Percentiles rank a stretch among this genome's conserved stretches.
These are phyloP conservation scores for Lachancea cidri DNA, from an alignment of 805 yeast species.

Conservation along the genomic window DNA sequence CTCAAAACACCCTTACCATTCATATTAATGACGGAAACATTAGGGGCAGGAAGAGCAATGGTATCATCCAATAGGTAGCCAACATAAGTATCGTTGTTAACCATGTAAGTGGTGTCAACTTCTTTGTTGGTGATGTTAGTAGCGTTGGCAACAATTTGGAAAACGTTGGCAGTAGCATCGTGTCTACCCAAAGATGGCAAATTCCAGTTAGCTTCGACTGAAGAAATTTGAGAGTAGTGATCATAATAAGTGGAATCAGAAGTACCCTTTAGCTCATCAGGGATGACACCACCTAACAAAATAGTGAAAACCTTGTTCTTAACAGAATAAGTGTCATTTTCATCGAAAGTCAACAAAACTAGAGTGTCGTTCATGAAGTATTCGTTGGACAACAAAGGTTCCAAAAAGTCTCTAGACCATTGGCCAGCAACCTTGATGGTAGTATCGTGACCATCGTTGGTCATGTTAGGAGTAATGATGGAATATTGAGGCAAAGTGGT, in stretches of 20 bases:
- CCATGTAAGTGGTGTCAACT: conserved; percentile 33
- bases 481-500: conserved; percentile 46
- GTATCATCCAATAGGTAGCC: conserved; percentile 32
- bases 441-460: conserved; percentile 49
- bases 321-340: conserved; percentile 39
- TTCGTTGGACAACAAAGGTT: conserved; percentile 39
- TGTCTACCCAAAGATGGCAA: conserved; percentile 46
- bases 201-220: conserved; percentile 48
- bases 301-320: conserved; percentile 43
- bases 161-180: conserved; percentile 48
- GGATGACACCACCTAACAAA: conserved; percentile 45
- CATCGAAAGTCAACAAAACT: conserved; percentile 47
- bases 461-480: conserved; percentile 50
- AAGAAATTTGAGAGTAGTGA: conserved; percentile 47
- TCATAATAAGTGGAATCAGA: conserved; percentile 45
- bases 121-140: conserved; percentile 28
- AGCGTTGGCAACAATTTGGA: conserved; percentile 37
- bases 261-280: conserved; percentile 39
- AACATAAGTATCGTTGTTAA: conserved; percentile 31
- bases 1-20: conserved; percentile 34
- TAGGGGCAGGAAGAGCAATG: conserved; percentile 34
- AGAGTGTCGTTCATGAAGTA: conserved; percentile 45
- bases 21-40: conserved; percentile 32
- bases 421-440: conserved; percentile 41
- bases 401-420: conserved; percentile 43